phyloP scores from a whole-genome alignment of 306 rosid species.

The Vigna hirtella region DNA sequence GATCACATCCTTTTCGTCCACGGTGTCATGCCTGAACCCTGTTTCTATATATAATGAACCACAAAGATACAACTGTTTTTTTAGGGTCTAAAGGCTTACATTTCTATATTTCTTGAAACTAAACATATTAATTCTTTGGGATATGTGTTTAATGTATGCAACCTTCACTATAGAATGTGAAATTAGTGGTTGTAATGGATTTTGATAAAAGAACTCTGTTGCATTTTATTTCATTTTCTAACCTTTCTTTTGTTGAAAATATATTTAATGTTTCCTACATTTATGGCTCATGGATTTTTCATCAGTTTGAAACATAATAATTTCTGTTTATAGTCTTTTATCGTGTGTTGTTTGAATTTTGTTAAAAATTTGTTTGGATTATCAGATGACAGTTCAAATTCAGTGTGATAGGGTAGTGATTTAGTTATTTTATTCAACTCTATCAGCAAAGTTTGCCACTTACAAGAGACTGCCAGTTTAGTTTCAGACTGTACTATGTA shows the following conservation, averaged over 20 bases:
- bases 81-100: background rate
- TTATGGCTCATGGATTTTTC: background rate
- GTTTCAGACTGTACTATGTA: background rate
- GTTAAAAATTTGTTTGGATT: slow-evolving; percentile 18
- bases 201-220: background rate
- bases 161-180: slow-evolving; percentile 1
- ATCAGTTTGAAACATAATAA: background rate
- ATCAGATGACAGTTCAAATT: background rate
- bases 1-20: background rate
- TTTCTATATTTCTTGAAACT: background rate
- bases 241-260: background rate
- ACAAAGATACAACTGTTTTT: background rate
- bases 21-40: background rate
- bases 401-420: background rate
- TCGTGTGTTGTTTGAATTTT: slow-evolving; percentile 7
- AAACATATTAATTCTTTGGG: background rate
- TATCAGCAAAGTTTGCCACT: background rate
- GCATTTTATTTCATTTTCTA: slow-evolving; percentile 32
- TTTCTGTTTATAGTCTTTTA: background rate
- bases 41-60: background rate
- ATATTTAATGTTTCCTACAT: background rate
- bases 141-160: background rate
- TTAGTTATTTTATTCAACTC: background rate
- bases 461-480: slow-evolving; percentile 16
- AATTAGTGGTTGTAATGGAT: background rate